Percentiles rank a stretch among this genome's conserved stretches.
Evolutionary conservation across 1,284 basidiomycete species (phyloP).

Genomic region (Marasmius sp.): DNA sequence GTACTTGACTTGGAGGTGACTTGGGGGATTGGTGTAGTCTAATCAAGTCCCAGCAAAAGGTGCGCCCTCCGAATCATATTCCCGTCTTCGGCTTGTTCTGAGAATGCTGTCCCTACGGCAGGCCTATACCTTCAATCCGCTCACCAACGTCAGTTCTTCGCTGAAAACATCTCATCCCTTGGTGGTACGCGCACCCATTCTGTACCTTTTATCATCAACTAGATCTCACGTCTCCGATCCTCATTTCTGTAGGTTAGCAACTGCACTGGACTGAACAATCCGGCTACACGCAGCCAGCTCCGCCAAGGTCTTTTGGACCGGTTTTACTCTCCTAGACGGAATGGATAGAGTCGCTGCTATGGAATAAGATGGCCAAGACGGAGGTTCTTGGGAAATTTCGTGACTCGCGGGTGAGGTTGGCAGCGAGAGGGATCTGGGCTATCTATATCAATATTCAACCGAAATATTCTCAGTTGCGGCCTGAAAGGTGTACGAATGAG

Average conservation of each 20-base stretch:
- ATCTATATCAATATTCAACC: conserved; percentile 64
- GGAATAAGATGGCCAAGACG: background rate
- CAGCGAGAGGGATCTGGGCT: conserved; percentile 58
- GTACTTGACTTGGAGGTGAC: background rate
- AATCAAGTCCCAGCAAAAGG: conserved; percentile 77
- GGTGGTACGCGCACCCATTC: conserved; percentile 38
- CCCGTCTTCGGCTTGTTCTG: background rate
- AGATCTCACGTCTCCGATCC: background rate
- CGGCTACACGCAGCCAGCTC: conserved; percentile 61
- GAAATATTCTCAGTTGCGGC: conserved; percentile 68
- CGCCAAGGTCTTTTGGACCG: conserved; percentile 66
- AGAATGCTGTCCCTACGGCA: conserved; percentile 12
- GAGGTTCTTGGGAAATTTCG: conserved; percentile 57
- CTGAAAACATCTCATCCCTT: conserved; percentile 40
- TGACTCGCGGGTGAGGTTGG: conserved; percentile 62
- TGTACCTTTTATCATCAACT: background rate
- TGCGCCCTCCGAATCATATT: conserved; percentile 20
- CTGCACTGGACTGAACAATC: conserved; percentile 61
- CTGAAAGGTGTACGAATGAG: conserved; percentile 37
- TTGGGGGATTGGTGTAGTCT: conserved; percentile 63
- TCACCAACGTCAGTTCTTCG: conserved; percentile 35
- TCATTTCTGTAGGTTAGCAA: conserved; percentile 31
- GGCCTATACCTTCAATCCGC: conserved; percentile 58
- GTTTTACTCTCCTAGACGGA: conserved; percentile 26
- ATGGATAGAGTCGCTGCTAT: conserved; percentile 27